Base-by-base conservation (phyloP, 352 stramenopile genomes). In the Phytophthora kernoviae region DNA sequence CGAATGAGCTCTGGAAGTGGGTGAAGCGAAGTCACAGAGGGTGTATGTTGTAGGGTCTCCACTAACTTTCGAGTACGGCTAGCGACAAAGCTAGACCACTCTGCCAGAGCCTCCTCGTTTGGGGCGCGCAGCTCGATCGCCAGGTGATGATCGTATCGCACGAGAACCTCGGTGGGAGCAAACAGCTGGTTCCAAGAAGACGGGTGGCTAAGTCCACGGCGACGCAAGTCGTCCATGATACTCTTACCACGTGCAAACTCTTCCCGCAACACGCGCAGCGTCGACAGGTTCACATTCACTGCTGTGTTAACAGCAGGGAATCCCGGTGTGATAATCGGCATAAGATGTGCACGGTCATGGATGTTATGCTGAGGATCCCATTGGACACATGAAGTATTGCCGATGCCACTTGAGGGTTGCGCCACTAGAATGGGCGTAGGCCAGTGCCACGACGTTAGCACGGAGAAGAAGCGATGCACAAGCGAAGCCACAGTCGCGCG, bases 311-410 rank as follows among this genome's bases (percentile, higher is more conserved):
- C 79, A 4, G 82, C 75, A 6, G 87, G 85, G 53, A 88, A 96
- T 17, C 85, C 87, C 0, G 87, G 87, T 26, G 87, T 94, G 57
- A 96, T 88, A 57, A 96, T 94, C 33, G 85, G 87, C 87, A 96
- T 94, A 33, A 92, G 62, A 51, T 96, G 87, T 4, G 72, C 72
- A 15, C 85, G 85, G 55, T 96, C 85, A 60, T 89, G 81, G 45
- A 84, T 75, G 60, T 94, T 91, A 39, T 79, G 73, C 14, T 77
- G 68, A 8, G 87, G 87, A 54, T 77, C 79, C 87, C 87, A 96
- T 60, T 94, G 80, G 11, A 78, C n/a, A 27, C 64, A 71, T 9
- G 43, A 59, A 22, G 58, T 48, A 9, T 73, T 73, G 26, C 69
- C 75, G 3, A 32, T 18, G 8, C 76, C 54, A 6, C 47, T 56